Evolutionary conservation across 1,284 basidiomycete species (phyloP), one percentile per base, ranked within the genome.

Genomic region (Ustilago esculenta): DNA sequence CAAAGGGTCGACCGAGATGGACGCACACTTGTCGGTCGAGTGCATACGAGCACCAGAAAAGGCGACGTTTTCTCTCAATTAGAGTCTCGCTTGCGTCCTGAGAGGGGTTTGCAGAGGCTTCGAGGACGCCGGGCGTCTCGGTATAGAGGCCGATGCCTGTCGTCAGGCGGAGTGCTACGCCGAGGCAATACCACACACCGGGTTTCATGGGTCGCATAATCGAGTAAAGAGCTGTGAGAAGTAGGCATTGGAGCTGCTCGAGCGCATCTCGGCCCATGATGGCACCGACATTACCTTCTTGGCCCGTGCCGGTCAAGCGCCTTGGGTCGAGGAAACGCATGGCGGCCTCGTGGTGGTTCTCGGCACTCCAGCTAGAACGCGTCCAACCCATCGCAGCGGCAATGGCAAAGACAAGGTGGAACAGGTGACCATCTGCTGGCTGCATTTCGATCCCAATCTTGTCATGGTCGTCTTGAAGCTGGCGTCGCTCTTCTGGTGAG

Each of bases 121-220:
- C 60, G 1, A 65, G 42, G n/a, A 65, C 48, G 12, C 61, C 67
- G 2, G 61, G 53, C 2, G 46, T 53, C 20, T 71, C 68, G 2
- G 63, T 52, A 32, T 71, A 67, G 15, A 71, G 63, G 1, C 68
- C 68, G 25, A 71, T 60, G 5, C 68, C 68, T 4, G 68, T 71
- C 2, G 68, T 67, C 8, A 71, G 58, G n/a, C 68, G 63, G 1
- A 71, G 47, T 2, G 68, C 63, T 1, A 71, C 63, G 7, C 68
- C 68, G 15, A 71, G 68, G 24, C 61, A 66, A 37, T 71, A 71
- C 68, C 68, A 71, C 0, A 71, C 63, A 12, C 68, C 68, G 14
- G 68, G 68, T 43, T 61, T 60, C 63, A 63, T 71, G 18, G 68
- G 52, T 15, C 68, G 53, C 68, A 71, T 71, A 43, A 71, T 71